Percentiles rank a stretch among this genome's conserved stretches.
Evolutionary conservation across 2,329 filamentous ascomycete species (phyloP).

Genomic region (Calonectria crousiana): DNA sequence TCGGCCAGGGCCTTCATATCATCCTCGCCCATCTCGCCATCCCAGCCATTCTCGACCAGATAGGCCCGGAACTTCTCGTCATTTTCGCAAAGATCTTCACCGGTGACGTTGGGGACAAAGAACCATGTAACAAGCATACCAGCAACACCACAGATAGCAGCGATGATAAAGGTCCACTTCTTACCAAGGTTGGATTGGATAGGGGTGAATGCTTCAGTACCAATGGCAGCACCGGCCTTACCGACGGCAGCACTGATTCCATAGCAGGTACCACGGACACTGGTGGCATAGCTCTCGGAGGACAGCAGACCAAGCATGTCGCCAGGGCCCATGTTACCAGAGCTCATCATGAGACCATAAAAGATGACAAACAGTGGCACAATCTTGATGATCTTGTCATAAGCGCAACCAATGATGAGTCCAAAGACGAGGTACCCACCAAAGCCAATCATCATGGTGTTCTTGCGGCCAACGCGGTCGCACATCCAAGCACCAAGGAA

Average conservation of each 20-base stretch:
- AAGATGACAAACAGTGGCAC: conserved; percentile 63
- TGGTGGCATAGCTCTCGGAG: conserved; percentile 64
- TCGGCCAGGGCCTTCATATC: conserved; percentile 36
- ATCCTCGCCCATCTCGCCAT: conserved; percentile 55
- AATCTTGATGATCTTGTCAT: conserved; percentile 60
- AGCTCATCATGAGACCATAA: conserved; percentile 64
- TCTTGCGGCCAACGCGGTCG: conserved; percentile 61
- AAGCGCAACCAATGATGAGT: conserved; percentile 63
- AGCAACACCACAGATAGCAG: conserved; percentile 61
- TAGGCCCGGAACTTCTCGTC: conserved; percentile 60
- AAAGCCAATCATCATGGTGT: conserved; percentile 64
- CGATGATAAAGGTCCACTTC: conserved; percentile 65
- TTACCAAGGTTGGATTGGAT: conserved; percentile 60
- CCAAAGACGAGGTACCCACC: conserved; percentile 63
- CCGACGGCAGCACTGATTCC: conserved; percentile 64
- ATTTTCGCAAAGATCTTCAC: conserved; percentile 56
- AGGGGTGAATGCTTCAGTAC: conserved; percentile 63
- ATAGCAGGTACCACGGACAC: conserved; percentile 64
- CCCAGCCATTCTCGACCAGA: conserved; percentile 58
- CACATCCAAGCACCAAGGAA: conserved; percentile 62
- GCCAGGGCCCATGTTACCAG: conserved; percentile 63
- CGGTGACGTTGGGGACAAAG: conserved; percentile 59
- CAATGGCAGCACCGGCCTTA: conserved; percentile 64
- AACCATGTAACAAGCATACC: conserved; percentile 61
- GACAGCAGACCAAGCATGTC: conserved; percentile 64